Evolutionary conservation across 352 stramenopile species (phyloP).

Genomic region (Blastocystis sp.): DNA sequence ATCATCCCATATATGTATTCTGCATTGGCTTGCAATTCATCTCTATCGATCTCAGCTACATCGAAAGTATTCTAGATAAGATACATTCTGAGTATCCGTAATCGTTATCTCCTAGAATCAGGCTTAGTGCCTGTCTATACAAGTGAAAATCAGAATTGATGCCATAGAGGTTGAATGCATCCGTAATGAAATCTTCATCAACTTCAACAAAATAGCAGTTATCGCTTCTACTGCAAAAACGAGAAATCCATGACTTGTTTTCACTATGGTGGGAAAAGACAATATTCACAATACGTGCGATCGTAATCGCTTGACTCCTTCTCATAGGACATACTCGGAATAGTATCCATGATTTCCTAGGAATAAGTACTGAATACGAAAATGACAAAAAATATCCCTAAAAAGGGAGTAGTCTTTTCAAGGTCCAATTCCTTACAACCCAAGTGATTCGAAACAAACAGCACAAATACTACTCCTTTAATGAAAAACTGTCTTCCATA

Average conservation of each 20-base stretch:
- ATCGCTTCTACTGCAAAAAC: slow-evolving; percentile 94
- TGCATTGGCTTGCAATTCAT: slow-evolving; percentile 86
- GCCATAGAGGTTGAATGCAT: slow-evolving; percentile 98
- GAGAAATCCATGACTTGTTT: slow-evolving; percentile 85
- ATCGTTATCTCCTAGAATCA: slow-evolving; percentile 79
- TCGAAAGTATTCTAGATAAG: background rate
- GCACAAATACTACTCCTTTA: background rate
- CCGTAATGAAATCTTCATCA: slow-evolving; percentile 93
- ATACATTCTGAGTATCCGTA: background rate
- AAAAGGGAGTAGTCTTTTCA: too few relatives aligned
- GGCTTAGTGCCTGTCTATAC: slow-evolving; percentile 97
- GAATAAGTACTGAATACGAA: background rate
- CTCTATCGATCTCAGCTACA: slow-evolving; percentile 67
- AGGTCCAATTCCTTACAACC: background rate
- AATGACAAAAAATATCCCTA: too few relatives aligned
- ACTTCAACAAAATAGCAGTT: slow-evolving; percentile 99
- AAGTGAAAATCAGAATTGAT: slow-evolving; percentile 84
- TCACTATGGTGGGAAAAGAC: background rate
- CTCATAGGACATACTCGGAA: background rate
- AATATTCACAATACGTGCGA: background rate
- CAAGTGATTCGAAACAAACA: background rate
- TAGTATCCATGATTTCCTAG: background rate
- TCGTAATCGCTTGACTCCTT: background rate
- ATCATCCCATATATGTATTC: slow-evolving; percentile 99
- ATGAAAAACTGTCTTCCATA: slow-evolving; percentile 27